phyloP scores from a whole-genome alignment of 2,329 filamentous ascomycete species.

The Fusarium torulosum region DNA sequence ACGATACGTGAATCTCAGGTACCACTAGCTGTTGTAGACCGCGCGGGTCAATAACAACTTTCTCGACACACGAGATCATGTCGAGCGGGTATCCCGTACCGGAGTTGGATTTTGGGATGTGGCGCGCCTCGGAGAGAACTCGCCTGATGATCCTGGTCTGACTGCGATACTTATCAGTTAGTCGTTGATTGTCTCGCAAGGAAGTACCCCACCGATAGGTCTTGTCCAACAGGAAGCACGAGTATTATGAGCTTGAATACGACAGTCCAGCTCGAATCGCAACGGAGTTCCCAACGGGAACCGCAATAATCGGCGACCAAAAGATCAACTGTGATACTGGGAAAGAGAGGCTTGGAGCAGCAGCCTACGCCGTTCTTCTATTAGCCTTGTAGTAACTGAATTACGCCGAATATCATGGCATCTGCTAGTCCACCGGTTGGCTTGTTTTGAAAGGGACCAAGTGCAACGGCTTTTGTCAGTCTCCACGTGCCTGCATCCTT shows the following conservation, averaged over 20 bases:
- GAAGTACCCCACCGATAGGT: constrained; percentile 30
- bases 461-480: constrained; percentile 42
- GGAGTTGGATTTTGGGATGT: constrained; percentile 44
- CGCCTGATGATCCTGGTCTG: constrained; percentile 47
- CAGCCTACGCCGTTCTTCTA: constrained; percentile 35
- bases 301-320: constrained; percentile 8
- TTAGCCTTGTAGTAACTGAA: constrained; percentile 17
- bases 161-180: constrained; percentile 44
- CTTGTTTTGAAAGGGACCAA: constrained; percentile 42
- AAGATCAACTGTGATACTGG: constrained; percentile 7
- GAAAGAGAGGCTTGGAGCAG: constrained; percentile 24
- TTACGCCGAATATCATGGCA: constrained; percentile 10
- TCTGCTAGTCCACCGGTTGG: constrained; percentile 33
- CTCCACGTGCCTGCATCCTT: constrained; percentile 42
- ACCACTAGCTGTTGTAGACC: constrained; percentile 19
- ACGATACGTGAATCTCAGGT: constrained; percentile 40
- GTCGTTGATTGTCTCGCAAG: constrained; percentile 40
- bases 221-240: constrained; percentile 27
- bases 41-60: constrained; percentile 37
- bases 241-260: too few relatives aligned
- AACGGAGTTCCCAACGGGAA: constrained; percentile 7
- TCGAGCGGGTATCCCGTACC: constrained; percentile 20
- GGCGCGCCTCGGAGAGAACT: constrained; percentile 46
- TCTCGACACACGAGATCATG: constrained; percentile 43
- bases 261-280: constrained; percentile 4